Percentiles rank a stretch among this genome's conserved stretches.
Conservation (phyloP, 768 basidiomycete species). For the Psilocybe azurescens region DNA sequence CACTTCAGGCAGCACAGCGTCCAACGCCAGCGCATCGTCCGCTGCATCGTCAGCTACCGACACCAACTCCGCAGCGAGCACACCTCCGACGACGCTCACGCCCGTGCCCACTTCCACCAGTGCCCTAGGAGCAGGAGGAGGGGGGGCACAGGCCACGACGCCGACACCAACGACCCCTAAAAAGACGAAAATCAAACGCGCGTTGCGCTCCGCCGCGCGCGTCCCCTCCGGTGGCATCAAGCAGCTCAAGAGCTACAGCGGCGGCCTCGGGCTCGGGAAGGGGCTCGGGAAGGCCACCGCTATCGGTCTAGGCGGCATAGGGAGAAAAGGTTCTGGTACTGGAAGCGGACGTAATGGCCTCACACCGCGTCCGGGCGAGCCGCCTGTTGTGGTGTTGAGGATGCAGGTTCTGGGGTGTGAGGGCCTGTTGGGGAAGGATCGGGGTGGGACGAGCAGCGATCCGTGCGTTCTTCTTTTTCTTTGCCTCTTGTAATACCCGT, state of each 20-base stretch:
- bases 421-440: slow-evolving; percentile 66
- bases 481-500: too few relatives aligned
- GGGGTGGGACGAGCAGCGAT: slow-evolving; percentile 75
- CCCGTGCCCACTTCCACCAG: too few relatives aligned
- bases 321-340: not conserved
- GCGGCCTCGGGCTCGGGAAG: slow-evolving; percentile 19
- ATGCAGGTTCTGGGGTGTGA: slow-evolving; percentile 72
- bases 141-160: not conserved
- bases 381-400: slow-evolving; percentile 67
- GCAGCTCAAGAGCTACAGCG: too few relatives aligned
- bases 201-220: slow-evolving; percentile 61
- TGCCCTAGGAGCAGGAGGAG: too few relatives aligned
- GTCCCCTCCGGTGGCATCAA: slow-evolving; percentile 35
- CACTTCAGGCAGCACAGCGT: too few relatives aligned
- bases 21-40: too few relatives aligned
- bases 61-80: too few relatives aligned
- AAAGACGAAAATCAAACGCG: slow-evolving; percentile 57
- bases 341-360: slow-evolving; percentile 34
- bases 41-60: too few relatives aligned
- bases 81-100: too few relatives aligned
- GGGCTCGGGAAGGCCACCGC: slow-evolving; percentile 36
- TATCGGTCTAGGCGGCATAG: not conserved
- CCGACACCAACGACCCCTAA: slow-evolving; percentile 13
- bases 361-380: slow-evolving; percentile 61
- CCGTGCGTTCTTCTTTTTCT: slow-evolving; percentile 57